A percentile compares a stretch with the other conserved stretches of the same genome.
Evolutionary conservation across 371 early-diverging fungal genomes (phyloP).

Genomic region (Zopfochytrium polystomum): DNA sequence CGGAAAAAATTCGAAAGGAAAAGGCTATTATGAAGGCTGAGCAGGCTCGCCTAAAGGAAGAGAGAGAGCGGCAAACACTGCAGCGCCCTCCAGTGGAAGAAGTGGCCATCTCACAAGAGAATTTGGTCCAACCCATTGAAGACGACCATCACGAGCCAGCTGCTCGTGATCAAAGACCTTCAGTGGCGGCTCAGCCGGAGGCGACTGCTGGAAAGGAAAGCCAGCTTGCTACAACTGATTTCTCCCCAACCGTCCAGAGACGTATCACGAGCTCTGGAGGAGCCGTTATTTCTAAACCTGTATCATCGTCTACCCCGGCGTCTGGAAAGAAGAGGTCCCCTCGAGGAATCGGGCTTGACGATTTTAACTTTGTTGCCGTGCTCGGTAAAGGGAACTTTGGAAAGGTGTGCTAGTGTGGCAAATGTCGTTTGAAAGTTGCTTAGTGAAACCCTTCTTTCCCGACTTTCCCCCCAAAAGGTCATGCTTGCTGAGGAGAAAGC

Average conservation of each 20-base stretch:
- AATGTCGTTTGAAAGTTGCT: background rate
- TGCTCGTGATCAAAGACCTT: background rate
- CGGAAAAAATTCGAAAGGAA: constrained; percentile 1
- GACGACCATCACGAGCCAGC: background rate
- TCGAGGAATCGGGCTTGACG: constrained; percentile 29
- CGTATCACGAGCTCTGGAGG: no score
- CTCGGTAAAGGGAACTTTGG: constrained; percentile 64
- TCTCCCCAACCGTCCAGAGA: no score
- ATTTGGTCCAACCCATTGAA: background rate
- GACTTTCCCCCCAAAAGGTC: constrained; percentile 26
- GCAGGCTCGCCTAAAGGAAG: background rate
- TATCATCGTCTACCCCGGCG: background rate
- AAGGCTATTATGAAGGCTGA: background rate
- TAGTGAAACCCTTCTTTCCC: background rate
- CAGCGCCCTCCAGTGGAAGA: no score
- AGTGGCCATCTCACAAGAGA: background rate
- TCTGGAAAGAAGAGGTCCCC: background rate
- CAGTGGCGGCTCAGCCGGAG: background rate
- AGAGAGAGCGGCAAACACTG: background rate
- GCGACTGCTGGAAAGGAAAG: background rate
- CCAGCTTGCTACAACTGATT: no score
- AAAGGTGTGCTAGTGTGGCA: constrained; percentile 31
- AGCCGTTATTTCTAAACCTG: background rate
- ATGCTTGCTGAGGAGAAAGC: constrained; percentile 54
- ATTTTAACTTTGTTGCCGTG: constrained; percentile 59